Percentiles rank a stretch among this genome's conserved stretches.
These are phyloP conservation scores for Botryotinia globosa DNA, from an alignment of 2,329 filamentous ascomycete species.

Conservation along the genomic window DNA sequence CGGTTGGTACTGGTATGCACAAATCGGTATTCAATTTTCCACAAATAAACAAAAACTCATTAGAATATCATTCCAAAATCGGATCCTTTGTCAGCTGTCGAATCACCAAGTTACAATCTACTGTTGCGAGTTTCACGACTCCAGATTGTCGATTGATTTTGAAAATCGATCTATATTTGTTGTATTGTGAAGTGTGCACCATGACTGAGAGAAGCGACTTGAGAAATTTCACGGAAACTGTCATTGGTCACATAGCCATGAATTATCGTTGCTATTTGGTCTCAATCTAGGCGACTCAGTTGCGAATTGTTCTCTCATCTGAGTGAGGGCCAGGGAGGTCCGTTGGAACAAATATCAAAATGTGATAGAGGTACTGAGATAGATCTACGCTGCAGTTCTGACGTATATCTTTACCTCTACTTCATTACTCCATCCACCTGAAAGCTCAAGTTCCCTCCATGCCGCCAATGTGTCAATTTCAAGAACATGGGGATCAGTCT, in stretches of 20 bases:
- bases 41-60: not conserved
- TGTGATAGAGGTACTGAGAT: not conserved
- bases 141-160: not conserved
- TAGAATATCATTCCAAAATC: not conserved
- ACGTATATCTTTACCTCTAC: constrained; percentile 54
- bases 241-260: not conserved
- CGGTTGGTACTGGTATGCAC: not conserved
- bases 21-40: not conserved
- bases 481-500: constrained; percentile 57
- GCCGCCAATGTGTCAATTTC: constrained; percentile 74
- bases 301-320: not conserved
- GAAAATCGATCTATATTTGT: not conserved
- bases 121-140: not conserved
- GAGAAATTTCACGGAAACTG: not conserved
- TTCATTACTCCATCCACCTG: constrained; percentile 77
- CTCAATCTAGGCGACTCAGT: not conserved
- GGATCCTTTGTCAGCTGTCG: not conserved
- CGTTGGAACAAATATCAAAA: not conserved
- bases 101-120: not conserved
- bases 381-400: constrained; percentile 19
- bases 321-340: not conserved
- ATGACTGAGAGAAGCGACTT: not conserved
- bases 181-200: not conserved
- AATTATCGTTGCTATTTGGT: not conserved
- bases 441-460: constrained; percentile 71